Conservation (phyloP, 768 basidiomycete species). For the Mycena amicta region DNA sequence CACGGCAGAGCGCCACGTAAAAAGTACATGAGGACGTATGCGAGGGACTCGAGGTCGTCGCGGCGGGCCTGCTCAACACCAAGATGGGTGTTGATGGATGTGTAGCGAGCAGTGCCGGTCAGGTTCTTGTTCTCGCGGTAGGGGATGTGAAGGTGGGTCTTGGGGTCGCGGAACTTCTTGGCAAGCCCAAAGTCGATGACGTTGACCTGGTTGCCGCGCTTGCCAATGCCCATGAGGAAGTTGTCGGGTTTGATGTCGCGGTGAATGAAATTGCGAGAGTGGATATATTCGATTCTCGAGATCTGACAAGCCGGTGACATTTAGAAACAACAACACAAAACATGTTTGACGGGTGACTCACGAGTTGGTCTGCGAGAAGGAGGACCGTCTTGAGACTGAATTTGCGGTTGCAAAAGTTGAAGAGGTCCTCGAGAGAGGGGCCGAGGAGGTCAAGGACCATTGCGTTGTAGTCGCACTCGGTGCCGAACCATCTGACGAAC, state of each 20-base stretch:
- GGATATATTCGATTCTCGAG: constrained; percentile 98
- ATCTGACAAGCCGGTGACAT: constrained; percentile 56
- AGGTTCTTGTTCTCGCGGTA: constrained; percentile 99
- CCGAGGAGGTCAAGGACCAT: constrained; percentile 98
- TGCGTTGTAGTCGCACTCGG: constrained; percentile 98
- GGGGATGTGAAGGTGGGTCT: constrained; percentile 99
- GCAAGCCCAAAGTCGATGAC: constrained; percentile 98
- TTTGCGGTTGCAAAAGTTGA: constrained; percentile 97
- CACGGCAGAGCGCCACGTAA: constrained; percentile 96
- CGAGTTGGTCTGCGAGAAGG: constrained; percentile 94
- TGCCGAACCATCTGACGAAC: constrained; percentile 94
- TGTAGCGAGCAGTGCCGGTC: constrained; percentile 98
- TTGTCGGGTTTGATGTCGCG: constrained; percentile 99
- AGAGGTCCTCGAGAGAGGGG: constrained; percentile 87
- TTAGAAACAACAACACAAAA: constrained; percentile 25
- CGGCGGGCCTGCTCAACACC: constrained; percentile 98
- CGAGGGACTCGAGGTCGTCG: constrained; percentile 97
- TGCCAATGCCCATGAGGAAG: constrained; percentile 99
- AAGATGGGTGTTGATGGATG: constrained; percentile 98
- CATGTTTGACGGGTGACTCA: constrained; percentile 41
- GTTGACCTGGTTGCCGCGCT: constrained; percentile 99
- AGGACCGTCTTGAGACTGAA: constrained; percentile 97
- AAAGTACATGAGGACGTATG: constrained; percentile 99
- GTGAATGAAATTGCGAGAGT: constrained; percentile 98
- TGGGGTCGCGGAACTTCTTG: constrained; percentile 99